A percentile compares a stretch with the other conserved stretches of the same genome.
Evolutionary conservation across 345 rosid species (phyloP).

Genomic region (Combretum micranthum): DNA sequence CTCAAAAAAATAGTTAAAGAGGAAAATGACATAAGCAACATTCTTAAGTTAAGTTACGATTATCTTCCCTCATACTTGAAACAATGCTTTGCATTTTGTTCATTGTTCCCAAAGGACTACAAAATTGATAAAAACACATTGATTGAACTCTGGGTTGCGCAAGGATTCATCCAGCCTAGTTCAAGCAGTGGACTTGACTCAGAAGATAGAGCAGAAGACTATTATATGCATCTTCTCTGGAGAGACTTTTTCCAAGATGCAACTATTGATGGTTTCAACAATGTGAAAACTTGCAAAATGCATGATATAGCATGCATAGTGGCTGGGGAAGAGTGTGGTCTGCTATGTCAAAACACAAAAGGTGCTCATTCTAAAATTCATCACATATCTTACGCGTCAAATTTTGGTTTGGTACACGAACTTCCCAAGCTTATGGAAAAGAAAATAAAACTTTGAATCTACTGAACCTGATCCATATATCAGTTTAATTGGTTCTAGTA

Average conservation of each 20-base stretch:
- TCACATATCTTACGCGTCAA: conserved; percentile 5
- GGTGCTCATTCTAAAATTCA: conserved; percentile 4
- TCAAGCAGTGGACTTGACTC: neutral
- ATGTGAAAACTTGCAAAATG: conserved; percentile 1
- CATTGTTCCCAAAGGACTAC: conserved; percentile 18
- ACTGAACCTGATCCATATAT: neutral
- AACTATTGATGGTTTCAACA: neutral
- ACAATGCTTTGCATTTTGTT: conserved; percentile 17
- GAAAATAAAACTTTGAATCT: neutral
- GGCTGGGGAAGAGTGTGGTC: neutral
- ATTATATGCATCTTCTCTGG: conserved; percentile 16
- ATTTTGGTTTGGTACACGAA: conserved; percentile 2
- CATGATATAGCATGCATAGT: conserved; percentile 3
- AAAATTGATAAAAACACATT: conserved; percentile 11
- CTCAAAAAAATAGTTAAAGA: neutral
- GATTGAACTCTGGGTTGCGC: conserved; percentile 21
- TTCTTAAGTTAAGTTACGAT: conserved; percentile 17
- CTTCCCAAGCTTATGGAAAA: neutral
- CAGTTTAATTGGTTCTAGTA: neutral
- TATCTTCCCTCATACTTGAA: conserved; percentile 24
- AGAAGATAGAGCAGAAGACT: conserved; percentile 13
- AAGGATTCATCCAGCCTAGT: conserved; percentile 15
- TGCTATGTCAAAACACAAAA: neutral
- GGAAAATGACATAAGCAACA: conserved; percentile 3
- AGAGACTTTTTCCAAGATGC: conserved; percentile 19